Base-by-base conservation (phyloP, 805 yeast species). In the Wickerhamomyces mucosus region DNA sequence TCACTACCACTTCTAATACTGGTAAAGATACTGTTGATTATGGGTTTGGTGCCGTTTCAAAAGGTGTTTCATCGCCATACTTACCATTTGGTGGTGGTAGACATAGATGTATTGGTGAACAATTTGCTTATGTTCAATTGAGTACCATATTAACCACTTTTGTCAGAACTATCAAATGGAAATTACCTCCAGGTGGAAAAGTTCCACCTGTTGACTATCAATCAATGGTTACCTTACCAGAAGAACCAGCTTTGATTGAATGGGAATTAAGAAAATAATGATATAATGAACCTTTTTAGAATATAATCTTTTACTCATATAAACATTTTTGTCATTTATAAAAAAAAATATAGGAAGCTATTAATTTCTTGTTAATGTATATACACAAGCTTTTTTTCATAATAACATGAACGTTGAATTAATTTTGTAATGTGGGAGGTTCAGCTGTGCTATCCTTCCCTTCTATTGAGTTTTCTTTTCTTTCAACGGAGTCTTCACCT, bases 51-150 rank as follows among this genome's bases (percentile, higher is more conserved):
- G 82, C 84, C 38, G 83, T 92, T 41, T 77, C 95, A 28, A 92
- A 92, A 63, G 98, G 97, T 62, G 97, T 89, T 32, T 66, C 83
- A 19, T 84, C 96, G 26, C 95, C 97, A 37, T 92, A 85, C 62
- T 73, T 92, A 55, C 98, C 98, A 34, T 92, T 92, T 51, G 98
- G 98, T 47, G 98, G 97, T 59, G 98, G 98, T 45, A 82, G 98
- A 70, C 98, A 92, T 59, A 81, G 98, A 65, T 92, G 98, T 64
- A 89, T 92, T 51, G 98, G 98, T 55, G 98, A 92, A 62, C 97
- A 89, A 56, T 92, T 92, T 63, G 98, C 98, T 17, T 84, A 78
- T 58, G 76, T 79, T 44, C 98, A 92, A 67, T 71, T 92, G 43
- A 95, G 95, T 30, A 77, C 92, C 30, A 67, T 92, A 38, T 64